Base-by-base conservation (phyloP, 345 rosid species). In the Dipteronia sinensis region DNA sequence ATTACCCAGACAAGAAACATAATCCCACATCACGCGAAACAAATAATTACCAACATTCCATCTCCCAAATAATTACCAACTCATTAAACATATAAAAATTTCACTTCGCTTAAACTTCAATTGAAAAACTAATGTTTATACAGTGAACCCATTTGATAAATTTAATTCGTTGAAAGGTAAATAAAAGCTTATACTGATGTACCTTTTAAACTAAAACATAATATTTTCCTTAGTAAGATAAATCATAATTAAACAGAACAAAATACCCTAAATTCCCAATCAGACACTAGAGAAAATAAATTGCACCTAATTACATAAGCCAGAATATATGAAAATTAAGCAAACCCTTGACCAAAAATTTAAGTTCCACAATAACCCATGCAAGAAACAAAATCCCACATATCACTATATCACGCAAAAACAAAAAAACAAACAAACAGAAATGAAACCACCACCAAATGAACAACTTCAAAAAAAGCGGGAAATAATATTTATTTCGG, bases 71-170 rank as follows among this genome's bases (percentile, higher is more conserved):
- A 40, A 8, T 31, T 44, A 17, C 63, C 63, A 58, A 58, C 20
- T 58, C 27, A 58, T 63, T 5, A 74, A 17, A 74, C 6, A 46
- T 23, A 51, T 0, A 51, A 51, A 15, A 51, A 51, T 16, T 51
- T 4, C 19, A 16, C n/a, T 1, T 51, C 56, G 15, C 13, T 44
- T 44, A 44, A 10, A 44, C 49, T 44, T 44, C 49, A 44, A 44
- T 44, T 1, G 40, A 11, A 23, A 61, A 40, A 15, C 10, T 42
- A 61, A 27, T 10, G 31, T 49, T 64, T 17, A 46, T 17, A 62
- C 27, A 9, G 51, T 12, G 70, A 15, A n/a, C 63, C 67, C 70
- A 47, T 29, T n/a, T 29, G 38, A 75, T 29, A 19, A 65, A 75
- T 1, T 49, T 64, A 49, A 34, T 31, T 65, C 47, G 3, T 38